Evolutionary conservation across 2,329 filamentous ascomycete genomes (phyloP).

Genomic region (Fusarium luffae): DNA sequence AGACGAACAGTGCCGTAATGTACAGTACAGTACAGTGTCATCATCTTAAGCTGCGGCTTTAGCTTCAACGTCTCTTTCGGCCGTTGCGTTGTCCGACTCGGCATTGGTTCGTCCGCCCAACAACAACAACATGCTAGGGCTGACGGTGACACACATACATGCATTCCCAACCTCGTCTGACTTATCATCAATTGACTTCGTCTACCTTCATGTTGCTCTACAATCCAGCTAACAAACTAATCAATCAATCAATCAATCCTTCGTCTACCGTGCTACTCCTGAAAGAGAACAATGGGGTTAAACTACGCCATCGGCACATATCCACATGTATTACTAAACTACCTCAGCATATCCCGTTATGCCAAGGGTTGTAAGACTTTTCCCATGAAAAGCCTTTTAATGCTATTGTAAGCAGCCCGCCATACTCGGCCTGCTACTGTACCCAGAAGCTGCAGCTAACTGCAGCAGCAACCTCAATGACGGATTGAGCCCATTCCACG

Average conservation of each 20-base stretch:
- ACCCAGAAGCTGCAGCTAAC: conserved; percentile 10
- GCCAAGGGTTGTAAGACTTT: neutral
- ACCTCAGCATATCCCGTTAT: conserved; percentile 20
- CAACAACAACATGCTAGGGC: conserved; percentile 32
- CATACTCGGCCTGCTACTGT: conserved; percentile 7
- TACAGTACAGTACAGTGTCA: neutral
- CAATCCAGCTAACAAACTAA: neutral
- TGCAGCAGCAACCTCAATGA: conserved; percentile 3
- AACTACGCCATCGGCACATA: conserved; percentile 14
- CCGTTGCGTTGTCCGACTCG: conserved; percentile 30
- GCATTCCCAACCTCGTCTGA: conserved; percentile 13
- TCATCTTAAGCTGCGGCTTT: conserved; percentile 1
- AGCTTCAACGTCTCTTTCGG: conserved; percentile 29
- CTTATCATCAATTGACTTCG: conserved; percentile 6
- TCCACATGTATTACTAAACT: conserved; percentile 27
- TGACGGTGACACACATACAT: conserved; percentile 28
- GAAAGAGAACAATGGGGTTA: neutral
- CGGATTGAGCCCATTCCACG: neutral
- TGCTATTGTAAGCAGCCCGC: conserved; percentile 42
- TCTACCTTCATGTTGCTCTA: conserved; percentile 1
- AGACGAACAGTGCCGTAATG: neutral
- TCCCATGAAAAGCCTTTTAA: neutral
- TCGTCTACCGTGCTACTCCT: neutral
- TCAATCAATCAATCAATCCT: neutral
- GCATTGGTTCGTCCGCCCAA: conserved; percentile 14